phyloP scores from a whole-genome alignment of 2,329 filamentous ascomycete species.

The Pseudogymnoascus sp. region DNA sequence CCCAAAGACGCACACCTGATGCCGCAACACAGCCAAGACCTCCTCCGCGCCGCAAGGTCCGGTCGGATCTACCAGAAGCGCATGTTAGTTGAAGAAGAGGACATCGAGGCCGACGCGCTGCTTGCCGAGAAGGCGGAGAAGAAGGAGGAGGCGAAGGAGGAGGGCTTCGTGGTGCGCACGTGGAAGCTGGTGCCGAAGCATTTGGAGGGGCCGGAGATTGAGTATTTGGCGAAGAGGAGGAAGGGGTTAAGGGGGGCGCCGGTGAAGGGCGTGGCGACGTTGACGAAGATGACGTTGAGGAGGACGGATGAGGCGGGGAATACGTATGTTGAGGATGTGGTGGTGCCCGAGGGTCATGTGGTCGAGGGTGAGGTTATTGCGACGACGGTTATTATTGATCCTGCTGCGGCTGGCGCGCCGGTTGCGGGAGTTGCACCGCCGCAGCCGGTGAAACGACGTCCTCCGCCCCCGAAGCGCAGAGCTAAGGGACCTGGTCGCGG shows the following conservation, averaged over 20 bases:
- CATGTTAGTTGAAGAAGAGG: conserved; percentile 52
- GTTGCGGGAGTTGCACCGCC: conserved; percentile 30
- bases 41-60: conserved; percentile 73
- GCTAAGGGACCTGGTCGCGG: conserved; percentile 71
- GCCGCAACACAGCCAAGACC: conserved; percentile 69
- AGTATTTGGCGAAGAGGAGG: conserved; percentile 53
- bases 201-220: conserved; percentile 43
- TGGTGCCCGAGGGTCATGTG: conserved; percentile 68
- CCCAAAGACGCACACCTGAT: conserved; percentile 76
- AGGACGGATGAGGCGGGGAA: conserved; percentile 72
- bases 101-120: conserved; percentile 41
- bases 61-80: conserved; percentile 69
- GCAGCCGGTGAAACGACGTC: conserved; percentile 50
- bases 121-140: conserved; percentile 47
- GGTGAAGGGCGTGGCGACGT: conserved; percentile 36
- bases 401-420: conserved; percentile 49
- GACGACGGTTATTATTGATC: conserved; percentile 51
- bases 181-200: conserved; percentile 58
- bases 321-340: conserved; percentile 74
- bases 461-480: conserved; percentile 58
- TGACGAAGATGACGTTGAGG: conserved; percentile 74
- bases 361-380: conserved; percentile 75
- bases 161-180: conserved; percentile 47
- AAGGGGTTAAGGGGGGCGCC: conserved; percentile 45
- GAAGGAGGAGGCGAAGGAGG: conserved; percentile 42